A percentile compares a stretch with the other conserved stretches of the same genome.
Evolutionary conservation across 805 yeast genomes (phyloP).

Genomic region (Yarrowia sp.): DNA sequence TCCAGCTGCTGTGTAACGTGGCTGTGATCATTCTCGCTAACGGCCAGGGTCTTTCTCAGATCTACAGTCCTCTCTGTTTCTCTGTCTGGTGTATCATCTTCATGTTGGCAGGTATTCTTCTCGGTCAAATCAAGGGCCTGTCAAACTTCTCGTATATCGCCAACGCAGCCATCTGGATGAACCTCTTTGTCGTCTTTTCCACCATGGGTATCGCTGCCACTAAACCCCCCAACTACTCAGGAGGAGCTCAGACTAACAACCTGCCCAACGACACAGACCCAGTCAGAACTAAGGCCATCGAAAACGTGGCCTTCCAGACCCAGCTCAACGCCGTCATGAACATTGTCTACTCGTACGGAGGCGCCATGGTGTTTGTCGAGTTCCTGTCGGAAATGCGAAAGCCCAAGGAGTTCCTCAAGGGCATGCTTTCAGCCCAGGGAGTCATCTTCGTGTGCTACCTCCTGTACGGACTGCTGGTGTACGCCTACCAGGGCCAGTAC

Average conservation of each 20-base stretch:
- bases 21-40: slow-evolving; percentile 8
- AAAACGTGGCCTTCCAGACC: slow-evolving; percentile 3
- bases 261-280: slow-evolving; percentile 8
- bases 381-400: slow-evolving; percentile 3
- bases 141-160: slow-evolving; percentile 7
- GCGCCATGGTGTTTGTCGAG: slow-evolving; percentile 12
- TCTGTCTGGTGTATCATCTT: slow-evolving; percentile 8
- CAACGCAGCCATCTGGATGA: slow-evolving; percentile 21
- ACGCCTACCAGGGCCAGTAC: slow-evolving; percentile 18
- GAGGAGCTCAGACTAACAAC: background rate
- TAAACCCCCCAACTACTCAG: background rate
- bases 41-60: slow-evolving; percentile 10
- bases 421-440: slow-evolving; percentile 8
- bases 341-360: slow-evolving; percentile 11
- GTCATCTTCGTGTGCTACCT: slow-evolving; percentile 8
- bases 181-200: slow-evolving; percentile 2
- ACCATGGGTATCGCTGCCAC: slow-evolving; percentile 5
- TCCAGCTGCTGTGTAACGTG: slow-evolving; percentile 9
- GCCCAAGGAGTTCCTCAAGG: slow-evolving; percentile 3
- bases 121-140: background rate
- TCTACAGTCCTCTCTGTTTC: background rate
- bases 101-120: slow-evolving; percentile 7
- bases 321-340: slow-evolving; percentile 19
- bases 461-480: background rate
- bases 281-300: background rate